Evolutionary conservation across 169 alveolate genomes (phyloP), one percentile per base, ranked within the genome.

Genomic region (Cryptosporidium felis): DNA sequence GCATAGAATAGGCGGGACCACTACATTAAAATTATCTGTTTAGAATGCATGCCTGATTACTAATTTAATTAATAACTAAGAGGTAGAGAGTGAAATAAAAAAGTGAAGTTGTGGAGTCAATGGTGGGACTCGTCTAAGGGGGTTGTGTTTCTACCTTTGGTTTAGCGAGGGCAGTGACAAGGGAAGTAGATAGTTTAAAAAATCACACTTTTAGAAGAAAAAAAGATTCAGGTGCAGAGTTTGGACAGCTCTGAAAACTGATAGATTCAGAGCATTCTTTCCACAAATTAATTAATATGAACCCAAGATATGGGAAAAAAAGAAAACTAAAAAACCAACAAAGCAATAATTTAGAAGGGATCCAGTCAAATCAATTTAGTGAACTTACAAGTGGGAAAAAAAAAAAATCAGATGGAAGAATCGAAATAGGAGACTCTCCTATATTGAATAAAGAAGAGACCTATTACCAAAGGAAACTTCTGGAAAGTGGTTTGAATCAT

Each of bases 401-500:
- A 44, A 44, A 44, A 44, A 44, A 44, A 44, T 26, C 18, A 12
- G 30, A 2, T 10, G 4, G 10, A 5, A 34, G 12, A 23, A 38
- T 61, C 16, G 56, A 61, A 38, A 16, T 10, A 40, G 30, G 30
- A n/a, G 23, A 23, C 32, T 0, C 34, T n/a, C 34, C 14, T 16
- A 4, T 4, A 61, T 1, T 18, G 34, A 47, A n/a, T 5, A 56
- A 61, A 2, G 56, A 58, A 41, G 41, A 4, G n/a, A 74, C 32
- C 21, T 28, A 74, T 14, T 74, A 74, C 8, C 51, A 40, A 5
- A 53, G 41, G 38, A 74, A 74, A 42, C 42, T 74, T 40, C 12
- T 56, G 3, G 85, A 74, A 36, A 47, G 32, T 74, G 85, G 85
- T 14, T 16, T 74, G 45, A 74, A 74, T 21, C 51, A 32, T 53